These are phyloP conservation scores for Geopyxis carbonaria DNA, from an alignment of 495 filamentous ascomycete genomes.

Conservation along the genomic window DNA sequence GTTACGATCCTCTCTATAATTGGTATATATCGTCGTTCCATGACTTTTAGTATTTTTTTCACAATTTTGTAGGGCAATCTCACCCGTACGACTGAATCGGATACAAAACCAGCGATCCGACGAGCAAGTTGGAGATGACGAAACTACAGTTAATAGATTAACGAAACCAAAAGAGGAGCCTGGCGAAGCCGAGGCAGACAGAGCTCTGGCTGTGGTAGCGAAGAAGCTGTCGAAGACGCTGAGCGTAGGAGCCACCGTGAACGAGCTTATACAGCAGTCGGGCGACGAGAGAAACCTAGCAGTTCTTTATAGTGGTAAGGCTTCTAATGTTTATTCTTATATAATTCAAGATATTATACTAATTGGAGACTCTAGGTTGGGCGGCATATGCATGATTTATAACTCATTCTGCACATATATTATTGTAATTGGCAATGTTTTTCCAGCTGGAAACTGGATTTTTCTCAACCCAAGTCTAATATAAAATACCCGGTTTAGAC, in stretches of 20 bases:
- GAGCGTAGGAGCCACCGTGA: slow-evolving; percentile 87
- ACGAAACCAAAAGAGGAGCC: slow-evolving; percentile 47
- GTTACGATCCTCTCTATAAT: slow-evolving; percentile 88
- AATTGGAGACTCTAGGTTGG: slow-evolving; percentile 36
- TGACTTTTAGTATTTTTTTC: not conserved
- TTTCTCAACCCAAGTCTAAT: too few relatives aligned
- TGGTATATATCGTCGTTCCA: slow-evolving; percentile 37
- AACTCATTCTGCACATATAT: too few relatives aligned
- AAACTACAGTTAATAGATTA: slow-evolving; percentile 5
- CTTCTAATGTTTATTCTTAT: slow-evolving; percentile 11
- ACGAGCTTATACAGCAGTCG: slow-evolving; percentile 90
- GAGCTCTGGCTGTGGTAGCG: slow-evolving; percentile 76
- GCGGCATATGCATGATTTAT: slow-evolving; percentile 46
- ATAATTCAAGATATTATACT: slow-evolving; percentile 8
- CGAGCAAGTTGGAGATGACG: not conserved
- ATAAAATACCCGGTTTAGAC: too few relatives aligned
- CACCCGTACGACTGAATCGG: slow-evolving; percentile 63
- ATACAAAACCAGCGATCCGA: slow-evolving; percentile 41
- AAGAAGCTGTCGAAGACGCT: slow-evolving; percentile 89
- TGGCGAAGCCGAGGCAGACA: slow-evolving; percentile 81
- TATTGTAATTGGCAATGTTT: too few relatives aligned
- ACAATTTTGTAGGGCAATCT: slow-evolving; percentile 35
- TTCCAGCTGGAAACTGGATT: too few relatives aligned
- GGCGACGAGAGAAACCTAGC: slow-evolving; percentile 86
- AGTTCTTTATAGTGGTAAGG: slow-evolving; percentile 74